These are phyloP conservation scores for Schwanniomyces pseudopolymorphus DNA, from an alignment of 805 yeast genomes.

Conservation along the genomic window DNA sequence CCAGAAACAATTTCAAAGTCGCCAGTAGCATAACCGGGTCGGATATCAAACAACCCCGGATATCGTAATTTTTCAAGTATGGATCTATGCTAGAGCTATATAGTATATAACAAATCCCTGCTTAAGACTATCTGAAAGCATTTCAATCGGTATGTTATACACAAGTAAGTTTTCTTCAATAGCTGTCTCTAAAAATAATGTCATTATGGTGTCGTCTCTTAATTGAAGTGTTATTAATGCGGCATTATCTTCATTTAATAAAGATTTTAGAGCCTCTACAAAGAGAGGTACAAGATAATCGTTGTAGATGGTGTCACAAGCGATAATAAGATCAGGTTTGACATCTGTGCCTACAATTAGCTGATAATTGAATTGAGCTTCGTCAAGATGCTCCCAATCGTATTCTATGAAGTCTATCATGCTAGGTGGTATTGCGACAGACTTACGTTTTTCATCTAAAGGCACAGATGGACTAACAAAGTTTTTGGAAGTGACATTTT, in stretches of 20 bases:
- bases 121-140: conserved; percentile 28
- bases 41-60: not conserved
- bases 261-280: conserved; percentile 37
- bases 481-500: conserved; percentile 26
- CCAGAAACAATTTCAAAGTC: not conserved
- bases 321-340: conserved; percentile 49
- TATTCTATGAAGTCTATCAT: conserved; percentile 48
- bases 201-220: conserved; percentile 51
- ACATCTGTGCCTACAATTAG: conserved; percentile 5
- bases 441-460: conserved; percentile 1
- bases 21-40: not conserved
- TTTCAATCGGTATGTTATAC: conserved; percentile 28
- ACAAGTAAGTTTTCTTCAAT: conserved; percentile 32
- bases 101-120: conserved; percentile 49
- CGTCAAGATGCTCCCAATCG: conserved; percentile 59
- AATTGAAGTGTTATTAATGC: conserved; percentile 51
- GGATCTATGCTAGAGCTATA: conserved; percentile 6
- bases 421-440: conserved; percentile 4
- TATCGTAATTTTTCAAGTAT: not conserved
- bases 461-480: conserved; percentile 3
- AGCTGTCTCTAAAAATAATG: conserved; percentile 40
- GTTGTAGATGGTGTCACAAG: conserved; percentile 68
- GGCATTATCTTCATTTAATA: conserved; percentile 37
- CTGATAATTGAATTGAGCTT: conserved; percentile 26
- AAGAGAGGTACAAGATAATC: conserved; percentile 55